Evolutionary conservation across 1,284 basidiomycete genomes (phyloP), one percentile per base, ranked within the genome.

Genomic region (Moniliophthora roreri): DNA sequence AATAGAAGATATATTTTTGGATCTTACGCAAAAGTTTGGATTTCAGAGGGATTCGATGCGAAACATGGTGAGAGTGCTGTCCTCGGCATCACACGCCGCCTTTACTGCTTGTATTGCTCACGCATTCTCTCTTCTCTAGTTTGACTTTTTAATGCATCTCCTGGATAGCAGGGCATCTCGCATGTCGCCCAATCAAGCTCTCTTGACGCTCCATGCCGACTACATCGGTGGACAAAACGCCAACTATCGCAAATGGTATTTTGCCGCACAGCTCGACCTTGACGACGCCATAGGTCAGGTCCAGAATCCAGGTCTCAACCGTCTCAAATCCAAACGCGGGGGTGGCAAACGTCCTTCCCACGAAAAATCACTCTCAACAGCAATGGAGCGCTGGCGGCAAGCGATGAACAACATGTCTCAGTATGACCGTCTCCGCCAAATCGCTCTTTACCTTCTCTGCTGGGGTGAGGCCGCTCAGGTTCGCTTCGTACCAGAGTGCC

Each of bases 401-500:
- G 96, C 97, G 10, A 99, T 99, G 96, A 90, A 93, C 77, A 91
- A 89, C 73, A 99, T 99, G 97, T 93, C 88, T 65, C 93, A 96
- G 68, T 99, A 99, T 72, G 97, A 99, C 67, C 87, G 97, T 54
- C 84, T 98, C 50, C 86, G 96, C 36, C 97, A 99, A 73, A 88
- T 99, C 60, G 97, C 97, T 0, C 83, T 99, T 3, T 99, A 91
- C 71, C 81, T 99, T 34, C 82, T 99, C 37, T 93, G 93, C 63
- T 99, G 97, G 96, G 96, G 97, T 59, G 97, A 99, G 71, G 96
- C 93, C 0, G 97, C 96, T 9, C 95, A 98, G 68, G 93, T 99
- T 48, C 90, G 97, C n/a, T 99, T 98, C 72, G 85, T 94, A 39
- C 96, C 97, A 21, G 96, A 99, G 71, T 96, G 93, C 66, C 74